These are phyloP conservation scores for Sporothrix euskadiensis DNA, from an alignment of 2,329 filamentous ascomycete species.

Conservation along the genomic window DNA sequence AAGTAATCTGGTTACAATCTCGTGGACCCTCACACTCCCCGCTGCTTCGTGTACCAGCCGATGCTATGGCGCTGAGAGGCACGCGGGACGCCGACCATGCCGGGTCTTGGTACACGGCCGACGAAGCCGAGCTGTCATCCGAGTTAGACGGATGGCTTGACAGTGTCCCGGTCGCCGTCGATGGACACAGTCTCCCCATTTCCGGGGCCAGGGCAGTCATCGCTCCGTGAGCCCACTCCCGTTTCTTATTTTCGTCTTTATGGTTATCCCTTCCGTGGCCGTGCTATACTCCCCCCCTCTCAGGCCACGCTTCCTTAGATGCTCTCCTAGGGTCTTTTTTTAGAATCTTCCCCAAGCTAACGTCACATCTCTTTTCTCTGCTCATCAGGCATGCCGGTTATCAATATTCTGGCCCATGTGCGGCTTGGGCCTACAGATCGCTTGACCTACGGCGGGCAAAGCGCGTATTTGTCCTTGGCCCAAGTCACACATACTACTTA, in stretches of 20 bases:
- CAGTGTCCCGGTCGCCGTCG: slow-evolving; percentile 65
- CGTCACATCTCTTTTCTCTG: too few relatives aligned
- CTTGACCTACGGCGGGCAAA: slow-evolving; percentile 81
- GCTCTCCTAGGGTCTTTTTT: neutral
- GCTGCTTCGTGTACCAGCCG: neutral
- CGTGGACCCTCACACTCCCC: neutral
- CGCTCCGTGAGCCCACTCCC: slow-evolving; percentile 68
- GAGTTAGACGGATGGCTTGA: slow-evolving; percentile 77
- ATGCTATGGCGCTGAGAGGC: slow-evolving; percentile 30
- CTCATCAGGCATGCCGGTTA: slow-evolving; percentile 82
- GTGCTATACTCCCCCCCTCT: neutral
- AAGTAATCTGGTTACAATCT: neutral
- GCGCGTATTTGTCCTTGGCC: slow-evolving; percentile 87
- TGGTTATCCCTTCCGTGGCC: too few relatives aligned
- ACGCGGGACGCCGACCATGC: slow-evolving; percentile 58
- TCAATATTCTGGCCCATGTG: slow-evolving; percentile 84
- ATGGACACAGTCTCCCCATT: slow-evolving; percentile 64
- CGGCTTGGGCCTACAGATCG: slow-evolving; percentile 90
- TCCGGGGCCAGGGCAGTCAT: slow-evolving; percentile 80
- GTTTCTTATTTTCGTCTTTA: too few relatives aligned
- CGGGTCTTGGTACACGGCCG: slow-evolving; percentile 79
- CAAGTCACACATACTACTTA: slow-evolving; percentile 85
- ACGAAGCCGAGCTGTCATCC: slow-evolving; percentile 57
- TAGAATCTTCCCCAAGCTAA: neutral
- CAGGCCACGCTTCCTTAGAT: too few relatives aligned